A percentile compares a stretch with the other conserved stretches of the same genome.
Evolutionary conservation across 768 basidiomycete species (phyloP).

Genomic region (Russula griseocarnosa): DNA sequence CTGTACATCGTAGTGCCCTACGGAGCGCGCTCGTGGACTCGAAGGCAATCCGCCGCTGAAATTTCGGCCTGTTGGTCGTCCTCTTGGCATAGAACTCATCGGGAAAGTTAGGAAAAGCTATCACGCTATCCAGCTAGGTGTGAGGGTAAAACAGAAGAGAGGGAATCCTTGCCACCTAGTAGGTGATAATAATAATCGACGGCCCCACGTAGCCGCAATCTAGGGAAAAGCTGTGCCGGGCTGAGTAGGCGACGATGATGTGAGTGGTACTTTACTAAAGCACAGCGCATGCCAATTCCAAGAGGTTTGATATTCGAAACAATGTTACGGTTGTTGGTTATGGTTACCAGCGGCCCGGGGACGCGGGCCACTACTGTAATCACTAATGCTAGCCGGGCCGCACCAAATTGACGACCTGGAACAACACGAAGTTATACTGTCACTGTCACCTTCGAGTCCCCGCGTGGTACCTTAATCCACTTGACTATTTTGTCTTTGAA

Average conservation of each 20-base stretch:
- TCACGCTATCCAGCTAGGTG: constrained; percentile 25
- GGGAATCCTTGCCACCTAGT: neutral
- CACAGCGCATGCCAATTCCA: neutral
- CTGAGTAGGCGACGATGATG: neutral
- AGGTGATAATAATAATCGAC: neutral
- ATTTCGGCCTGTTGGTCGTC: constrained; percentile 12
- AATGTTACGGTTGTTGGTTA: neutral
- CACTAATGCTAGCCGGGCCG: neutral
- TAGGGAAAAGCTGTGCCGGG: neutral
- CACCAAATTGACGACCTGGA: neutral
- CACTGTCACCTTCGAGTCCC: too few relatives aligned
- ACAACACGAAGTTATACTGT: too few relatives aligned
- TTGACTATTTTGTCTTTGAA: neutral
- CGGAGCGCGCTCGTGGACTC: constrained; percentile 40
- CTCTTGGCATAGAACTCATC: constrained; percentile 24
- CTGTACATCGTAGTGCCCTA: constrained; percentile 27
- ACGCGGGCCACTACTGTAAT: too few relatives aligned
- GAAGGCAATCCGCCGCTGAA: constrained; percentile 38
- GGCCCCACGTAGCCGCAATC: neutral
- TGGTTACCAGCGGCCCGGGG: neutral
- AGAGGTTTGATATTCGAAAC: neutral
- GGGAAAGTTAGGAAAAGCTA: neutral
- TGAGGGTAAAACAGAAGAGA: neutral
- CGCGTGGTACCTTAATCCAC: neutral
- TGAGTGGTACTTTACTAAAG: too few relatives aligned